Percentiles rank a stretch among this genome's conserved stretches.
Evolutionary conservation across 2,329 filamentous ascomycete species (phyloP).

Genomic region (Malbranchea zuffiana): DNA sequence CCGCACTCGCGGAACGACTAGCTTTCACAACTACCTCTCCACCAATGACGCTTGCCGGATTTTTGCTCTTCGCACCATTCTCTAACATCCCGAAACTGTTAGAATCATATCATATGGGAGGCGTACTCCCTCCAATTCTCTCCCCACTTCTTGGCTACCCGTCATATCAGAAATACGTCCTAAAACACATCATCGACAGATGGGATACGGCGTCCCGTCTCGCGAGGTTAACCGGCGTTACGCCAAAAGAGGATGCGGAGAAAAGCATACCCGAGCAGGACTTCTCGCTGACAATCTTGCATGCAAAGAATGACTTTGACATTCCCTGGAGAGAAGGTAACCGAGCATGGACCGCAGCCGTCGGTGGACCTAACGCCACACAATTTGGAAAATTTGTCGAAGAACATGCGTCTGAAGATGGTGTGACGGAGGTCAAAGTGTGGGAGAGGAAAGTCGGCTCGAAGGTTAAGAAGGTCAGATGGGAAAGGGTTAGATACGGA

Average conservation of each 20-base stretch:
- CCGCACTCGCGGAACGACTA: slow-evolving; percentile 63
- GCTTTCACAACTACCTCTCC: slow-evolving; percentile 39
- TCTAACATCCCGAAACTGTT: slow-evolving; percentile 62
- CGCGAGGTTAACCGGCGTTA: slow-evolving; percentile 28
- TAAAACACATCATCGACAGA: slow-evolving; percentile 58
- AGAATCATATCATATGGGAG: slow-evolving; percentile 66
- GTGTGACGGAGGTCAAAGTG: slow-evolving; percentile 26
- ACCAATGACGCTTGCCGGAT: slow-evolving; percentile 54
- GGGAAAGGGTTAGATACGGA: slow-evolving; percentile 36
- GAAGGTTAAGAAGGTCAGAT: slow-evolving; percentile 30
- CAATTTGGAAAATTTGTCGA: slow-evolving; percentile 23
- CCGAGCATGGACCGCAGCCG: slow-evolving; percentile 31
- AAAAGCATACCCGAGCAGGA: slow-evolving; percentile 43
- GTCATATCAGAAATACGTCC: slow-evolving; percentile 49
- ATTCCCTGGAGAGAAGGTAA: slow-evolving; percentile 55
- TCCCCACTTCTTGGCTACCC: slow-evolving; percentile 61
- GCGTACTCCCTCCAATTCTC: slow-evolving; percentile 62
- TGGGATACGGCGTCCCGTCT: slow-evolving; percentile 68
- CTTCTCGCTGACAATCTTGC: slow-evolving; percentile 61
- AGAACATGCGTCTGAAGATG: slow-evolving; percentile 21
- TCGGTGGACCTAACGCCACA: slow-evolving; percentile 20
- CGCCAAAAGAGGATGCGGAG: slow-evolving; percentile 29
- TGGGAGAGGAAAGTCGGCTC: slow-evolving; percentile 25
- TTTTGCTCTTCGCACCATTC: slow-evolving; percentile 73
- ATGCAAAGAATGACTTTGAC: slow-evolving; percentile 69